Evolutionary conservation across 2,329 filamentous ascomycete genomes (phyloP).

Genomic region (Epichloe uncinata): DNA sequence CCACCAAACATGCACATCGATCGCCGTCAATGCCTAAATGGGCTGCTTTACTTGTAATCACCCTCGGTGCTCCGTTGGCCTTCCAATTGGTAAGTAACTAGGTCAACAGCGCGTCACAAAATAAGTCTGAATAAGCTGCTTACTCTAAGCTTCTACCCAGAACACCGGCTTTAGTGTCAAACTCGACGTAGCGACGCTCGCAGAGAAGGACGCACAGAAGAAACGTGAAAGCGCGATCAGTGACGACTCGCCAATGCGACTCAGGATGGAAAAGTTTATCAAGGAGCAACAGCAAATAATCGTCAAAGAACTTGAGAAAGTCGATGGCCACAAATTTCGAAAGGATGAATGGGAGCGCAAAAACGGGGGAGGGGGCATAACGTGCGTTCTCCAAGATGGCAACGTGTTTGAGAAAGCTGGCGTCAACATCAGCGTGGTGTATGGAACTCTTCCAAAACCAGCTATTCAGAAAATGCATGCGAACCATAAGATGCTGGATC

Average conservation of each 20-base stretch:
- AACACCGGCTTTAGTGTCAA: conserved; percentile 27
- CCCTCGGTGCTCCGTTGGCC: conserved; percentile 1
- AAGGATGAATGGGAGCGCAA: conserved; percentile 78
- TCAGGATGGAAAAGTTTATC: conserved; percentile 95
- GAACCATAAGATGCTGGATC: conserved; percentile 81
- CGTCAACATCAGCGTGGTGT: conserved; percentile 89
- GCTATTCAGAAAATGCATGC: conserved; percentile 89
- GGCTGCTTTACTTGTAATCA: conserved; percentile 1
- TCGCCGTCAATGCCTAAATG: background rate
- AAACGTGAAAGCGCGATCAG: conserved; percentile 60
- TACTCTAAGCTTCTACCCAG: conserved; percentile 15
- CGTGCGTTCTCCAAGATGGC: conserved; percentile 88
- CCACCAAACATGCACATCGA: background rate
- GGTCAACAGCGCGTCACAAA: no score
- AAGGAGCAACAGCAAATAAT: conserved; percentile 86
- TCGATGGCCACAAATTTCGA: conserved; percentile 74
- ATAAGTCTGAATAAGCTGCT: background rate
- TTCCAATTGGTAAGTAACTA: conserved; percentile 2
- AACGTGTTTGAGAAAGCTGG: conserved; percentile 97
- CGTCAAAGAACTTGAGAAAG: conserved; percentile 63
- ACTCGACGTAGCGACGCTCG: conserved; percentile 57
- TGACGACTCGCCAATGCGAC: conserved; percentile 78
- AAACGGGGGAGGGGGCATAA: conserved; percentile 89
- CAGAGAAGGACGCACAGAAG: conserved; percentile 68
- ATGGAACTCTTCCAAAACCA: conserved; percentile 73